Percentiles rank a stretch among this genome's conserved stretches.
These are phyloP conservation scores for Plasmodium yoelii DNA, from an alignment of 169 alveolate species.

Conservation along the genomic window DNA sequence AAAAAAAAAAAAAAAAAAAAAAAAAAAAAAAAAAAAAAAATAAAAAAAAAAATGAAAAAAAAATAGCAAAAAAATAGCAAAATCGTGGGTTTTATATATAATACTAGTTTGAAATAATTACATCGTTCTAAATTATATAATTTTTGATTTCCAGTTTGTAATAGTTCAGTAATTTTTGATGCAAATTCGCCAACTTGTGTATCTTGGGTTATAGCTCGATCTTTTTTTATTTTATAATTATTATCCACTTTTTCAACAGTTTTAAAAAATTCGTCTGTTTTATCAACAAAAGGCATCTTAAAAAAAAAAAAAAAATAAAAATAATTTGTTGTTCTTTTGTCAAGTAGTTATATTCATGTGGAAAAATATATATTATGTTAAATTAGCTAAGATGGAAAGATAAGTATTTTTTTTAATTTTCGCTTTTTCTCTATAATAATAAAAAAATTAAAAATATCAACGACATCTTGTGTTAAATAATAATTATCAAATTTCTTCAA, in stretches of 20 bases:
- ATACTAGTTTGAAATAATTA: conserved; percentile 11
- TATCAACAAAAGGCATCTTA: conserved; percentile 62
- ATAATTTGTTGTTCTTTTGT: not conserved
- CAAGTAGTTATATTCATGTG: too few species aligned
- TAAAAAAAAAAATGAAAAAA: too few species aligned
- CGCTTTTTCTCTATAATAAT: not conserved
- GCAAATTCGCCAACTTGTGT: conserved; percentile 78
- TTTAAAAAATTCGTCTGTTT: conserved; percentile 67
- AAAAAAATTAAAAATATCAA: not conserved
- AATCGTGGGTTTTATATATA: too few species aligned
- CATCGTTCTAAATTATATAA: conserved; percentile 77
- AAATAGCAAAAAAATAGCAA: too few species aligned
- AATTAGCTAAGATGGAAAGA: too few species aligned
- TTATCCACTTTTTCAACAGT: conserved; percentile 31
- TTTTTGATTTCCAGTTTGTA: conserved; percentile 77
- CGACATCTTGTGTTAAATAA: not conserved
- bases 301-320: too few species aligned
- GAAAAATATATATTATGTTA: too few species aligned
- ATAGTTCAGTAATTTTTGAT: conserved; percentile 78
- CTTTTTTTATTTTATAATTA: conserved; percentile 43
- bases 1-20: too few species aligned
- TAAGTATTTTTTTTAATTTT: too few species aligned
- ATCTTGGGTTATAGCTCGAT: conserved; percentile 49
- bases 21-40: too few species aligned
- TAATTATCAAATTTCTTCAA: not conserved